Base-by-base conservation (phyloP, 768 basidiomycete genomes). In the Hypholoma sublateritium region DNA sequence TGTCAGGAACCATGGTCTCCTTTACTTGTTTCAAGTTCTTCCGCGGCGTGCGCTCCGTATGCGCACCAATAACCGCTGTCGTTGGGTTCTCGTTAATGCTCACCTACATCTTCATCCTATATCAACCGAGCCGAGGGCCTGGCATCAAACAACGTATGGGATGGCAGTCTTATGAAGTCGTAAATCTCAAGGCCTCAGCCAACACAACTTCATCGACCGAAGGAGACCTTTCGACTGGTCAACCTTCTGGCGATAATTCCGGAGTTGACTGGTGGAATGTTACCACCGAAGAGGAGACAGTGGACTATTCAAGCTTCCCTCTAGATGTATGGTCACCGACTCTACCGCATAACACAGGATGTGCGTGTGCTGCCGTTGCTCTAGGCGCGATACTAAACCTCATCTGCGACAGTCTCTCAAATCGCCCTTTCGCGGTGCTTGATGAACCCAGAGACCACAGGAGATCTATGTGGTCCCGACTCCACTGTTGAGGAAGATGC, bases 141-240 rank as follows among this genome's bases (percentile, higher is more conserved):
- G 90, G 90, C 1, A 69, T 79, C 13, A 68, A 79, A 13, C 90
- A 93, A 65, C 80, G 82, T 44, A 75, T 97, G 17, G 93, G 93
- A 25, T 95, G 93, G 93, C 93, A 95, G 65, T 80, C 88, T 6
- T 96, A 91, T 91, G 93, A 91, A 43, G 65, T 81, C 3, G 77
- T 94, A 0, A 69, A 72, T 2, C 68, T 79, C 22, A 52, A 62
- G 54, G 25, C 56, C 57, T 39, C 9, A 39, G 21, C 17, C 3
- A 34, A 55, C 47, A 14, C 57, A 32, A 12, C 61, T 13, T 54
- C 59, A 11, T 41, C 42, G 22, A 63, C 66, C 60, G 35, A 53
- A 32, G 32, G 62, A 53, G 55, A 62, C 34, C 45, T 45, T 41
- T 42, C 53, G 47, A 62, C 61, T 28, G 47, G 28, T 6, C 28